A percentile compares a stretch with the other conserved stretches of the same genome.
Conservation (phyloP, 2,329 filamentous ascomycete genomes). For the Didymella lethalis region DNA sequence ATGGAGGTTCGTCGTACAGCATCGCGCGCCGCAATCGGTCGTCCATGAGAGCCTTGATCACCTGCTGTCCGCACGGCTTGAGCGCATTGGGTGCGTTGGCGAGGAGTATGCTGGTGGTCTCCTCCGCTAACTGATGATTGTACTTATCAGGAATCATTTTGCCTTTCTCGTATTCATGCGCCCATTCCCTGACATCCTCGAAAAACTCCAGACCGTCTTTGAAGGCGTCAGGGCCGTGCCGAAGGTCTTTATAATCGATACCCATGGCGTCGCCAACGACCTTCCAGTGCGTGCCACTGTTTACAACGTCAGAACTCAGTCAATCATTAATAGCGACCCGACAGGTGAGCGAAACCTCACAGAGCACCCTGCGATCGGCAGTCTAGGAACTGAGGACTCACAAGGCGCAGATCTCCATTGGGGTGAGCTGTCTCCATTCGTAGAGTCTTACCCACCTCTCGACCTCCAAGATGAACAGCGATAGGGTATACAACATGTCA, state of each 20-base stretch:
- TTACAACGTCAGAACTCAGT: conserved; percentile 1
- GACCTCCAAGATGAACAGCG: conserved; percentile 72
- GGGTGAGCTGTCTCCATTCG: conserved; percentile 74
- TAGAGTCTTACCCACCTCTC: conserved; percentile 68
- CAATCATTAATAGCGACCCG: neutral
- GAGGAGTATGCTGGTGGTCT: conserved; percentile 68
- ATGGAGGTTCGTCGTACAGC: conserved; percentile 51
- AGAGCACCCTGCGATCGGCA: too few relatives aligned
- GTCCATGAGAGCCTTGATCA: conserved; percentile 69
- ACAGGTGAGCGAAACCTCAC: neutral
- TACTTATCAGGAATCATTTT: conserved; percentile 60
- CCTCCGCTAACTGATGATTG: conserved; percentile 59
- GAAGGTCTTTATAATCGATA: conserved; percentile 61
- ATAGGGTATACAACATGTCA: conserved; percentile 71
- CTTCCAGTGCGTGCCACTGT: conserved; percentile 71
- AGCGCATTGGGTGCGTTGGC: conserved; percentile 62
- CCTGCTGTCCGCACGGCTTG: conserved; percentile 56
- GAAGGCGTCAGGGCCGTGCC: conserved; percentile 51
- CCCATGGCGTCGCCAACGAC: conserved; percentile 73
- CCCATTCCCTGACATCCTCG: conserved; percentile 61
- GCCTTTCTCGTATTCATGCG: conserved; percentile 64
- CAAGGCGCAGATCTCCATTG: conserved; percentile 72
- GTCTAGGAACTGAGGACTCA: conserved; percentile 11
- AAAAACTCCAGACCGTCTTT: conserved; percentile 62
- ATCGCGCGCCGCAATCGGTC: conserved; percentile 70